Conservation (phyloP, 2,329 filamentous ascomycete genomes). For the Fusarium sp. region DNA sequence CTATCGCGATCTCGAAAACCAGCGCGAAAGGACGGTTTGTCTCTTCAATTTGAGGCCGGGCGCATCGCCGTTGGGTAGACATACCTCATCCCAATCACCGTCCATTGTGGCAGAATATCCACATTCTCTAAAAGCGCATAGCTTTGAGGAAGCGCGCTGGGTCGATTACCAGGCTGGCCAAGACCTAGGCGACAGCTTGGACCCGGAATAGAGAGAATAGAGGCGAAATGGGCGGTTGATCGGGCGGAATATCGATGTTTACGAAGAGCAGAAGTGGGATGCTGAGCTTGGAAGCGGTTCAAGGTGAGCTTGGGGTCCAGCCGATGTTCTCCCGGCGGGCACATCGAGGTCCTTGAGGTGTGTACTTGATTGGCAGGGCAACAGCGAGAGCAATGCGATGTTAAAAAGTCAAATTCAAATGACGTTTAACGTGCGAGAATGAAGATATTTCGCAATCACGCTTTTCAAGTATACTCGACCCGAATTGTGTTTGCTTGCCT, state of each 20-base stretch:
- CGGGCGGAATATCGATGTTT: slow-evolving; percentile 10
- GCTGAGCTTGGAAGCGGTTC: slow-evolving; percentile 40
- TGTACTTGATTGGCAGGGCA: background rate
- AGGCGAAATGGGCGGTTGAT: background rate
- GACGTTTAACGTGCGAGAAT: background rate
- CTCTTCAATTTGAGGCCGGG: background rate
- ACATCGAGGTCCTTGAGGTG: background rate
- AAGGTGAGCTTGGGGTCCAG: slow-evolving; percentile 30
- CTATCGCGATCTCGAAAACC: background rate
- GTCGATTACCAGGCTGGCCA: slow-evolving; percentile 15
- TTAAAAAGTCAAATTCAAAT: background rate
- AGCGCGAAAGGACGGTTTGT: background rate
- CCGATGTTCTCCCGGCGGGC: slow-evolving; percentile 40
- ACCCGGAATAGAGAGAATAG: background rate
- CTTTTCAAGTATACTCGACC: background rate
- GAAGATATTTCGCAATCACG: background rate
- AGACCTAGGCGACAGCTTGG: slow-evolving; percentile 9
- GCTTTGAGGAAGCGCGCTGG: slow-evolving; percentile 31
- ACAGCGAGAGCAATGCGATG: background rate
- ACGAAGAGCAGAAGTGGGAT: slow-evolving; percentile 27
- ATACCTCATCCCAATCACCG: slow-evolving; percentile 76
- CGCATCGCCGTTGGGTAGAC: slow-evolving; percentile 42
- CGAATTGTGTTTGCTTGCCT: background rate
- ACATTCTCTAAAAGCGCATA: slow-evolving; percentile 53
- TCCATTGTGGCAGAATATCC: slow-evolving; percentile 65